phyloP scores from a whole-genome alignment of 352 stramenopile genomes.

The Phytopythium helicoides region DNA sequence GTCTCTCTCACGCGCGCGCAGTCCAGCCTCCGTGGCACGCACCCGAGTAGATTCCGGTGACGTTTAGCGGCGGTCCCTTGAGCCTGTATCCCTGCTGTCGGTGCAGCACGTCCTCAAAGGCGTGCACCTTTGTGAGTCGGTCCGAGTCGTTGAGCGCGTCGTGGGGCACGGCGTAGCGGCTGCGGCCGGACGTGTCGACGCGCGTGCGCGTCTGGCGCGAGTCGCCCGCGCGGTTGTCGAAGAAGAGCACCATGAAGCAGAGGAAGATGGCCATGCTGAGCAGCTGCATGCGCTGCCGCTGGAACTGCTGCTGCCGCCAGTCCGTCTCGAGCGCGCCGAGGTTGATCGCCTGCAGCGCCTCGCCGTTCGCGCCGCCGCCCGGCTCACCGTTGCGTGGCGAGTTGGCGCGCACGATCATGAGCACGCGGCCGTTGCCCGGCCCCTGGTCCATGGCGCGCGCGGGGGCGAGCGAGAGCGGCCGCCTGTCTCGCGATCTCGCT shows the following conservation, averaged over 20 bases:
- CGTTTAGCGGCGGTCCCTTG: constrained; percentile 44
- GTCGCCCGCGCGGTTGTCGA: constrained; percentile 69
- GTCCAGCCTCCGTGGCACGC: too few relatives aligned
- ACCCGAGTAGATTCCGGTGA: constrained; percentile 81
- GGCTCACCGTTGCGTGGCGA: constrained; percentile 33
- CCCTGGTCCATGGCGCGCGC: constrained; percentile 25
- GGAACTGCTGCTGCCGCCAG: constrained; percentile 84
- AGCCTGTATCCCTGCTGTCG: constrained; percentile 44
- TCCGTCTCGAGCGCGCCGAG: constrained; percentile 70
- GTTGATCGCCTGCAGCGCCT: constrained; percentile 33
- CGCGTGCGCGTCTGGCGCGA: constrained; percentile 23
- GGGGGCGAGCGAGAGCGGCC: too few relatives aligned
- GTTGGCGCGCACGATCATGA: constrained; percentile 79
- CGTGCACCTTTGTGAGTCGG: constrained; percentile 38
- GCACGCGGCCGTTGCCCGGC: constrained; percentile 47
- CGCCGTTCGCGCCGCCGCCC: not conserved
- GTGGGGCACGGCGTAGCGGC: constrained; percentile 37
- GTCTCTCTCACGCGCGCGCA: too few relatives aligned
- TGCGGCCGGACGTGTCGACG: constrained; percentile 17
- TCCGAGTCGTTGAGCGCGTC: constrained; percentile 68
- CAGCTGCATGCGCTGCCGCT: constrained; percentile 86
- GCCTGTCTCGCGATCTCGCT: constrained; percentile 1
- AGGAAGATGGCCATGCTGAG: constrained; percentile 87
- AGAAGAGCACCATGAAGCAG: constrained; percentile 86
- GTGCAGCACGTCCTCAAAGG: constrained; percentile 50